phyloP scores from a whole-genome alignment of 352 stramenopile species.

The Globisporangium orthogonon region DNA sequence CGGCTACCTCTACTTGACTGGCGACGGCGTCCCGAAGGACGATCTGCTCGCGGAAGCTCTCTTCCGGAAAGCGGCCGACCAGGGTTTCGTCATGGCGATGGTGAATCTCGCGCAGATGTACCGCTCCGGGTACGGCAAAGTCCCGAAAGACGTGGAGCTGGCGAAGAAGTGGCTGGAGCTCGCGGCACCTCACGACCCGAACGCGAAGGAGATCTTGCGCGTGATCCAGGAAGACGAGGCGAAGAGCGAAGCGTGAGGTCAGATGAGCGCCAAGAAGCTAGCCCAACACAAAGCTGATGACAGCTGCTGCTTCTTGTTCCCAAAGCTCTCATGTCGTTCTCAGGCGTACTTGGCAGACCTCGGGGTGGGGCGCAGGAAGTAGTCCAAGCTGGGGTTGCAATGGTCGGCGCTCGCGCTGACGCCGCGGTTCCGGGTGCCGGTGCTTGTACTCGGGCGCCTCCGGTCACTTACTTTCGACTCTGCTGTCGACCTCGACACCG shows the following conservation, averaged over 20 bases:
- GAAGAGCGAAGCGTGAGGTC: background rate
- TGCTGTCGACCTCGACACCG: background rate
- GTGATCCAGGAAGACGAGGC: conserved; percentile 18
- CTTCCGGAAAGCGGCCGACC: conserved; percentile 65
- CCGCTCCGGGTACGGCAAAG: conserved; percentile 51
- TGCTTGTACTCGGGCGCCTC: background rate
- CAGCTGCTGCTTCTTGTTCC: background rate
- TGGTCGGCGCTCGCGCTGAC: conserved; percentile 1
- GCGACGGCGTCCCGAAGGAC: conserved; percentile 51
- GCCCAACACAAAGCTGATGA: background rate
- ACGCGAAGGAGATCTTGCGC: conserved; percentile 72
- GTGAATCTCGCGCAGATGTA: conserved; percentile 87
- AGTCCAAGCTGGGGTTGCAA: conserved; percentile 4
- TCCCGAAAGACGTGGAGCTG: conserved; percentile 54
- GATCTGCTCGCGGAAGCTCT: conserved; percentile 59
- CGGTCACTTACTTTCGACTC: background rate
- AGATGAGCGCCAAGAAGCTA: background rate
- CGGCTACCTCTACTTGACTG: conserved; percentile 61
- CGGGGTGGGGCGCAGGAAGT: conserved; percentile 3
- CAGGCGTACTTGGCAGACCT: conserved; percentile 10
- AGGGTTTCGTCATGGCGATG: conserved; percentile 85
- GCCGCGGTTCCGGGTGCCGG: background rate
- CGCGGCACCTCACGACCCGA: conserved; percentile 61
- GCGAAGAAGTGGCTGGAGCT: conserved; percentile 74
- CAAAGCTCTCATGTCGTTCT: background rate